A percentile compares a stretch with the other conserved stretches of the same genome.
Conservation (phyloP, 768 basidiomycete genomes). For the Russula sp. region DNA sequence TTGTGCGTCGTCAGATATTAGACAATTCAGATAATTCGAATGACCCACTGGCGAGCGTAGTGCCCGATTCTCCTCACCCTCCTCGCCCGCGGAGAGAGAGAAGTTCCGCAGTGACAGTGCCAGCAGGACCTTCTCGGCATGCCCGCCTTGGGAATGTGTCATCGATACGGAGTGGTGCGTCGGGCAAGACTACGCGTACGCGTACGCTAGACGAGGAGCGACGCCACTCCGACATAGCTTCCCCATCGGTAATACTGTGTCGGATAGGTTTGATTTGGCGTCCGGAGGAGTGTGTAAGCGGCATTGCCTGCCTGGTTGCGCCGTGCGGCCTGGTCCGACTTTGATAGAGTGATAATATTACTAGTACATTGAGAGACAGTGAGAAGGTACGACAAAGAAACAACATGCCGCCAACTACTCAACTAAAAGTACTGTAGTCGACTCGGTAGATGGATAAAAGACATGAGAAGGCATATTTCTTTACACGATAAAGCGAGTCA, state of each 20-base stretch:
- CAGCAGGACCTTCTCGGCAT: not conserved
- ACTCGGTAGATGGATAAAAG: not conserved
- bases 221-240: constrained; percentile 34
- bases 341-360: no score
- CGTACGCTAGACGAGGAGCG: constrained; percentile 67
- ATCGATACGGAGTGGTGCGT: constrained; percentile 4
- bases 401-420: no score
- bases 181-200: constrained; percentile 32
- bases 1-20: not conserved
- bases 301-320: no score
- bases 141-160: not conserved
- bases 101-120: not conserved
- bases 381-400: no score
- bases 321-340: no score
- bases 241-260: no score
- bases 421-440: no score
- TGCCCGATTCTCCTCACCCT: constrained; percentile 2
- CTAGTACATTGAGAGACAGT: no score
- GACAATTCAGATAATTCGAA: constrained; percentile 2
- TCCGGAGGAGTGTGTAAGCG: no score
- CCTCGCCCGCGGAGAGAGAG: constrained; percentile 3
- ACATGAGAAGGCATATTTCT: not conserved
- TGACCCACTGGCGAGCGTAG: constrained; percentile 10
- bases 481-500: not conserved
- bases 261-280: no score